Evolutionary conservation across 2,329 filamentous ascomycete species (phyloP).

Genomic region (Shiraia bambusicola): DNA sequence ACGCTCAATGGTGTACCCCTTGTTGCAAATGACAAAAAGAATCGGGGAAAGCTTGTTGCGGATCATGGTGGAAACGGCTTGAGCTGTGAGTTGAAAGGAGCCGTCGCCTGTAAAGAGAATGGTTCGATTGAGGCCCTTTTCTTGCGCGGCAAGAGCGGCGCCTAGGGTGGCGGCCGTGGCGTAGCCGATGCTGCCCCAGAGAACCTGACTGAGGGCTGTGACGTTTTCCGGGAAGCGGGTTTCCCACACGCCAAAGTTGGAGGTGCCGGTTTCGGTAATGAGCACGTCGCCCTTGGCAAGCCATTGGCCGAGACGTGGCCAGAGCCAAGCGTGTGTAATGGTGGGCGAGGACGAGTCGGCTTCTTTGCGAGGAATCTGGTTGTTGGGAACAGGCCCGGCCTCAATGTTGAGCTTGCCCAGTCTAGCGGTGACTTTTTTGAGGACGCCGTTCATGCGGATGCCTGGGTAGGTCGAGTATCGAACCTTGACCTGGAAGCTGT

Average conservation of each 20-base stretch:
- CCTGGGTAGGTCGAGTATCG: slow-evolving; percentile 77
- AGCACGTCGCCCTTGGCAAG: slow-evolving; percentile 72
- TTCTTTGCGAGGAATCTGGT: slow-evolving; percentile 49
- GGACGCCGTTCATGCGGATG: slow-evolving; percentile 74
- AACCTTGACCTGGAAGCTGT: slow-evolving; percentile 71
- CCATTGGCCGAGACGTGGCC: slow-evolving; percentile 74
- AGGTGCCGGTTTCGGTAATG: slow-evolving; percentile 83
- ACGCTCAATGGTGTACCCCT: slow-evolving; percentile 87
- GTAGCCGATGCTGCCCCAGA: slow-evolving; percentile 70
- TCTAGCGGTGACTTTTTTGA: slow-evolving; percentile 67
- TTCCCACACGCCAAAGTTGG: slow-evolving; percentile 87
- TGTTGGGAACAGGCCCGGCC: slow-evolving; percentile 55
- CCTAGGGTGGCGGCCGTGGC: slow-evolving; percentile 64
- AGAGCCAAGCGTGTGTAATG: slow-evolving; percentile 74
- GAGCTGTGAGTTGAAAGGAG: slow-evolving; percentile 79
- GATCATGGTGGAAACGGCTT: slow-evolving; percentile 84
- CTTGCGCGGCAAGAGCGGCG: slow-evolving; percentile 73
- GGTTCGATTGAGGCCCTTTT: slow-evolving; percentile 62
- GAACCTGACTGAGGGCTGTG: slow-evolving; percentile 76
- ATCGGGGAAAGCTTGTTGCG: slow-evolving; percentile 72
- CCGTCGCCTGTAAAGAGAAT: slow-evolving; percentile 90
- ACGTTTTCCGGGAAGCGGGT: slow-evolving; percentile 76
- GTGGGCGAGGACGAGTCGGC: slow-evolving; percentile 34
- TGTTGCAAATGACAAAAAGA: slow-evolving; percentile 84
- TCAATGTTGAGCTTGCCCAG: slow-evolving; percentile 59